phyloP scores from a whole-genome alignment of 768 basidiomycete genomes.

The Podaxis sp. region DNA sequence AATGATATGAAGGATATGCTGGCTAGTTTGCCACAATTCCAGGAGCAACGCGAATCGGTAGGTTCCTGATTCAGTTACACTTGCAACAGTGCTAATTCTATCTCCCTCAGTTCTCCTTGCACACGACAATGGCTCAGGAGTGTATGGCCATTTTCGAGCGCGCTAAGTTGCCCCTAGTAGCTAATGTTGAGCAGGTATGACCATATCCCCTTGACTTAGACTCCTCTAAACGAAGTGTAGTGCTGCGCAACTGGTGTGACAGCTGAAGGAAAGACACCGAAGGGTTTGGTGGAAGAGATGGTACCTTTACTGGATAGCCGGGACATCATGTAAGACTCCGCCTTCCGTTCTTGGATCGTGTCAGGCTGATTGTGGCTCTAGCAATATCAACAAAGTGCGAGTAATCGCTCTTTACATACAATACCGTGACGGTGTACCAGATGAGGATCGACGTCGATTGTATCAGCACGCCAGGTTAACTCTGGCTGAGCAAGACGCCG shows the following conservation, averaged over 20 bases:
- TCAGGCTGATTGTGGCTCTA: constrained; percentile 29
- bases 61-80: constrained; percentile 6
- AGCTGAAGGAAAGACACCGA: constrained; percentile 91
- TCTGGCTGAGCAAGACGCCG: constrained; percentile 88
- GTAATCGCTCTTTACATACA: constrained; percentile 96
- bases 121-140: constrained; percentile 96
- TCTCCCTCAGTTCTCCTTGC: constrained; percentile 81
- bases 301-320: constrained; percentile 90
- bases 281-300: constrained; percentile 96
- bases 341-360: constrained; percentile 2
- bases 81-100: background rate
- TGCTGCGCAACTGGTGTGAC: constrained; percentile 93
- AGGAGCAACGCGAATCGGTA: constrained; percentile 94
- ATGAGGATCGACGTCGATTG: constrained; percentile 90
- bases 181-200: constrained; percentile 84
- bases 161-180: constrained; percentile 79
- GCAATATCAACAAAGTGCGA: constrained; percentile 90
- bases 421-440: constrained; percentile 95
- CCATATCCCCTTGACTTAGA: background rate
- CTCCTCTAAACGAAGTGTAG: constrained; percentile 35
- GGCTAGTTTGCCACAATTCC: constrained; percentile 90
- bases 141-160: constrained; percentile 94
- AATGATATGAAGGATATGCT: constrained; percentile 99
- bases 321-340: constrained; percentile 66
- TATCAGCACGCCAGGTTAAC: constrained; percentile 93